Conservation (phyloP, 345 rosid genomes). For the Brassica cretica region DNA sequence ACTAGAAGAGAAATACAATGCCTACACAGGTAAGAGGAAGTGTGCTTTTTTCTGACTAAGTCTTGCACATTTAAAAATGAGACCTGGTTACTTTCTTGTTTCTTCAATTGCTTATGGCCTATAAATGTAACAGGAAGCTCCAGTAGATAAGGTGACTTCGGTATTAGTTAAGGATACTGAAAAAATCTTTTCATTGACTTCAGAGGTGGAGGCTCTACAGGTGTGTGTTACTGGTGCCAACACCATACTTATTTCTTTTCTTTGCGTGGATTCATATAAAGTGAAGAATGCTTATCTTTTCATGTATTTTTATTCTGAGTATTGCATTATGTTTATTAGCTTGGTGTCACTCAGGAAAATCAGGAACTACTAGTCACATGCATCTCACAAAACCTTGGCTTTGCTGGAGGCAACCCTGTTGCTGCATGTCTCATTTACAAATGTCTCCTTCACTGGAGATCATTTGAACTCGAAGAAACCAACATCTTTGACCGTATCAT, state of each 20-base stretch:
- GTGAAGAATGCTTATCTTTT: conserved; percentile 22
- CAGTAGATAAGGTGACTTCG: conserved; percentile 89
- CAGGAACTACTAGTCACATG: conserved; percentile 90
- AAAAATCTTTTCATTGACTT: conserved; percentile 61
- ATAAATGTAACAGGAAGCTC: conserved; percentile 64
- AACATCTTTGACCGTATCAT: conserved; percentile 89
- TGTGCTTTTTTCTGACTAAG: neutral
- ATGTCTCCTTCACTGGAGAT: conserved; percentile 98
- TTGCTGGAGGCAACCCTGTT: conserved; percentile 79
- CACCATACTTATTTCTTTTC: neutral
- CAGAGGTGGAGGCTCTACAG: conserved; percentile 86
- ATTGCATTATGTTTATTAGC: conserved; percentile 1
- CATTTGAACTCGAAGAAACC: conserved; percentile 98
- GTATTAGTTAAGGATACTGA: conserved; percentile 89
- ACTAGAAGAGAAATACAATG: neutral
- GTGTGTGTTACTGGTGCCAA: conserved; percentile 70
- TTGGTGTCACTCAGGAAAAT: conserved; percentile 65
- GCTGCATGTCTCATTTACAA: conserved; percentile 95
- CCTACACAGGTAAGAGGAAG: neutral
- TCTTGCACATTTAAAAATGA: neutral
- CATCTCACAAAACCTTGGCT: conserved; percentile 87
- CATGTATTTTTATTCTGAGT: conserved; percentile 29
- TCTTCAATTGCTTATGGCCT: neutral
- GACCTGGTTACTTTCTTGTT: neutral
- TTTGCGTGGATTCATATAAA: neutral